A percentile compares a stretch with the other conserved stretches of the same genome.
phyloP scores from a whole-genome alignment of 495 filamentous ascomycete species.

The Wilcoxina mikolae region DNA sequence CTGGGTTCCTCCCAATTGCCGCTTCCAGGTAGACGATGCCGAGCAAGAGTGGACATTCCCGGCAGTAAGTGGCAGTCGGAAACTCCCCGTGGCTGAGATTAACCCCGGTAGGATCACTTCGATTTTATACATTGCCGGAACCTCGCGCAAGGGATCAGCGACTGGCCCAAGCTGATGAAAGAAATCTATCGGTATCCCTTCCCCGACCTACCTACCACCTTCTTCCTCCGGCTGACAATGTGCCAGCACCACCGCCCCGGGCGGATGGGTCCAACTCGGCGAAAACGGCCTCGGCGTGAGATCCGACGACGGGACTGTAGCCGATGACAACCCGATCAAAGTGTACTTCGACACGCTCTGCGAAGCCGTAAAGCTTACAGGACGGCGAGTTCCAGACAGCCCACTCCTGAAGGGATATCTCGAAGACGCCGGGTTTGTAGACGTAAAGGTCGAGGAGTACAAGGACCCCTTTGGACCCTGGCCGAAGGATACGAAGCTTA shows the following conservation, averaged over 20 bases:
- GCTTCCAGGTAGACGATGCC: constrained; percentile 43
- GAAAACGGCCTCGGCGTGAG: constrained; percentile 36
- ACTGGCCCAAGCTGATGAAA: neutral
- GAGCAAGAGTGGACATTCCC: constrained; percentile 40
- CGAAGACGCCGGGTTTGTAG: neutral
- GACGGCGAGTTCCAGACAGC: neutral
- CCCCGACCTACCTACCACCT: neutral
- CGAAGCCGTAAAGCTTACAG: neutral
- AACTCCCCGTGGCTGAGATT: neutral
- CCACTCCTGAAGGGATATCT: neutral
- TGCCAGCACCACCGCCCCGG: constrained; percentile 14
- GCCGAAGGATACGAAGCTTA: constrained; percentile 23
- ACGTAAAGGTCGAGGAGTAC: neutral
- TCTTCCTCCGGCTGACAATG: neutral
- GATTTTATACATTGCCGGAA: constrained; percentile 11
- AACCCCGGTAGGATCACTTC: neutral
- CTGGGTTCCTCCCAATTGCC: constrained; percentile 33
- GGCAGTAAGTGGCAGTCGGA: neutral
- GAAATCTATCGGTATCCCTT: constrained; percentile 1
- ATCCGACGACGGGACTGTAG: constrained; percentile 30
- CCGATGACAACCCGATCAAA: constrained; percentile 7
- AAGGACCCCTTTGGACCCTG: constrained; percentile 17
- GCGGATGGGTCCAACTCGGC: constrained; percentile 47
- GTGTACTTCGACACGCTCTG: constrained; percentile 7
- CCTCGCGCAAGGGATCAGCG: constrained; percentile 1